Percentiles rank a stretch among this genome's conserved stretches.
Evolutionary conservation across 176 grass and related monocot genomes (phyloP).

Genomic region (Guadua angustifolia): DNA sequence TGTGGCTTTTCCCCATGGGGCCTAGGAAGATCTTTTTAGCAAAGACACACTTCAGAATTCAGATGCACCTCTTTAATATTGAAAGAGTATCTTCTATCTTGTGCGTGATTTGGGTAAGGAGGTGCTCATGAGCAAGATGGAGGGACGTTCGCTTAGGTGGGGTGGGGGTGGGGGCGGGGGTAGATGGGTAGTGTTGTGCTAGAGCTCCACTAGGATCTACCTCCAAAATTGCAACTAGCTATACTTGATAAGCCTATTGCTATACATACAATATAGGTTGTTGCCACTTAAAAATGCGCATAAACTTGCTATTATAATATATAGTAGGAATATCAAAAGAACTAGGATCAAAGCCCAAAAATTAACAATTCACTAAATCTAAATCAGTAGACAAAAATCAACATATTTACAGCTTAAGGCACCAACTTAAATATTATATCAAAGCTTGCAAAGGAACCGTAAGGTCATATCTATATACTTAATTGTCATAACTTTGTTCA

Average conservation of each 20-base stretch:
- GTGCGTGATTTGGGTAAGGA: not conserved
- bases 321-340: not conserved
- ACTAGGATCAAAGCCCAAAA: not conserved
- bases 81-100: not conserved
- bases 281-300: not conserved
- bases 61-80: not conserved
- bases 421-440: not conserved
- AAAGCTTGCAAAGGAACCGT: not conserved
- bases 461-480: constrained; percentile 13
- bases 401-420: not conserved
- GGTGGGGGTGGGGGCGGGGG: too few species aligned
- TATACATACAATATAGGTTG: not conserved
- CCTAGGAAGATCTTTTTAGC: not conserved
- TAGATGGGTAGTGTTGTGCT: not conserved
- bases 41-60: not conserved
- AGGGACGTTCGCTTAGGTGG: not conserved
- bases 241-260: not conserved
- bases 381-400: not conserved
- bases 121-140: not conserved
- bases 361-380: not conserved
- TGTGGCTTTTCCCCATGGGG: not conserved
- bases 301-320: not conserved
- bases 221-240: not conserved
- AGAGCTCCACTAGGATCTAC: not conserved
- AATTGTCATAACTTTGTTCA: not conserved